Evolutionary conservation across 805 yeast genomes (phyloP).

Genomic region (Monosporozyma siamensis): DNA sequence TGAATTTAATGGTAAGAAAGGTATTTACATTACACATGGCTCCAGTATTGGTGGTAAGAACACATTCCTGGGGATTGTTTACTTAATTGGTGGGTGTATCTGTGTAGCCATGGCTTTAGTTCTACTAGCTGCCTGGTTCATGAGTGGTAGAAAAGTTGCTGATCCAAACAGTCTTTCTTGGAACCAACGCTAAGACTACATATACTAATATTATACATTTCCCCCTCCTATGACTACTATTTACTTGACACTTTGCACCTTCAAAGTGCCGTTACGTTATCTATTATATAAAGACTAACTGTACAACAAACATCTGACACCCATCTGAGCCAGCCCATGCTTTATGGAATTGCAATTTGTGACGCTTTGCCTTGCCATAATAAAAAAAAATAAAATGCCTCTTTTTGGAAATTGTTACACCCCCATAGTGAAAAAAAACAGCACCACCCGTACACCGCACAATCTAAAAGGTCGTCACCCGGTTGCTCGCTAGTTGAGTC

Average conservation of each 20-base stretch:
- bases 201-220: neutral
- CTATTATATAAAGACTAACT: too few species aligned
- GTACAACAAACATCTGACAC: neutral
- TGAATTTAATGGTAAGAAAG: slow-evolving; percentile 59
- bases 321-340: too few species aligned
- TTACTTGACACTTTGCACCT: too few species aligned
- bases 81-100: slow-evolving; percentile 68
- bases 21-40: slow-evolving; percentile 56
- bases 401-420: too few species aligned
- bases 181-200: slow-evolving; percentile 39
- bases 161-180: slow-evolving; percentile 65
- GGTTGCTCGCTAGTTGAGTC: slow-evolving; percentile 13
- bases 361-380: too few species aligned
- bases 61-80: slow-evolving; percentile 57
- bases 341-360: too few species aligned
- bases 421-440: neutral
- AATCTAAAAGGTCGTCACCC: neutral
- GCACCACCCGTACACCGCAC: too few species aligned
- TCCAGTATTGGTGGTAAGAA: slow-evolving; percentile 73
- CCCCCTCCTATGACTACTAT: neutral
- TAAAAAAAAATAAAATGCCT: too few species aligned
- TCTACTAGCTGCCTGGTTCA: slow-evolving; percentile 44
- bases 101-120: slow-evolving; percentile 49
- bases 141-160: slow-evolving; percentile 62
- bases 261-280: too few species aligned